Evolutionary conservation across 2,329 filamentous ascomycete genomes (phyloP).

Genomic region (Ophiocordyceps camponoti-leonardi): DNA sequence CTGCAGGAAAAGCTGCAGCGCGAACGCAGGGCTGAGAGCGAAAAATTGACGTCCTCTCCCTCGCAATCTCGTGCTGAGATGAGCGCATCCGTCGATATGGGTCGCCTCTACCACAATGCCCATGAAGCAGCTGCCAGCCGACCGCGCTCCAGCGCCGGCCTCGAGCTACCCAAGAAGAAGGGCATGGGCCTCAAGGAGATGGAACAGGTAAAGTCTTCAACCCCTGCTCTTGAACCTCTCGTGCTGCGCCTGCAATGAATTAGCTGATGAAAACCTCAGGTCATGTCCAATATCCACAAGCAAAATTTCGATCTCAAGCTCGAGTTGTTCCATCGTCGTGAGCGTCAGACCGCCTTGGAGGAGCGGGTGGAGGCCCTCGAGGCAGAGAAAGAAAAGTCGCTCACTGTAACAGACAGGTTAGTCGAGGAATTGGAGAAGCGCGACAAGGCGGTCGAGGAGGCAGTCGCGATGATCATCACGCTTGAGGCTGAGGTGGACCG

Average conservation of each 20-base stretch:
- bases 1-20: slow-evolving; percentile 37
- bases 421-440: slow-evolving; percentile 45
- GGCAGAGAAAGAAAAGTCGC: slow-evolving; percentile 32
- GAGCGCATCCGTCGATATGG: slow-evolving; percentile 20
- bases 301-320: slow-evolving; percentile 65
- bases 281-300: slow-evolving; percentile 52
- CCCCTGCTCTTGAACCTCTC: slow-evolving; percentile 1
- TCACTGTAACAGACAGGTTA: slow-evolving; percentile 40
- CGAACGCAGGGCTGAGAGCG: slow-evolving; percentile 30
- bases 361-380: slow-evolving; percentile 37
- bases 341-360: slow-evolving; percentile 44
- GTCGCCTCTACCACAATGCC: slow-evolving; percentile 15
- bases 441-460: slow-evolving; percentile 54
- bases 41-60: slow-evolving; percentile 16
- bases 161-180: slow-evolving; percentile 27
- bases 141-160: slow-evolving; percentile 23
- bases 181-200: slow-evolving; percentile 49
- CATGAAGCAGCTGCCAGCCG: slow-evolving; percentile 17
- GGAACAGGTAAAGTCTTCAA: slow-evolving; percentile 35
- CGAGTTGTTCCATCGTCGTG: slow-evolving; percentile 51
- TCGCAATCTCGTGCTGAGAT: slow-evolving; percentile 20
- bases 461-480: slow-evolving; percentile 49
- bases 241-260: neutral
- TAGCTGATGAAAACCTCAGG: slow-evolving; percentile 18
- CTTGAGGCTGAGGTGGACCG: slow-evolving; percentile 43